These are phyloP conservation scores for Agapanthus africanus DNA, from an alignment of 106 monocot species.

Conservation along the genomic window DNA sequence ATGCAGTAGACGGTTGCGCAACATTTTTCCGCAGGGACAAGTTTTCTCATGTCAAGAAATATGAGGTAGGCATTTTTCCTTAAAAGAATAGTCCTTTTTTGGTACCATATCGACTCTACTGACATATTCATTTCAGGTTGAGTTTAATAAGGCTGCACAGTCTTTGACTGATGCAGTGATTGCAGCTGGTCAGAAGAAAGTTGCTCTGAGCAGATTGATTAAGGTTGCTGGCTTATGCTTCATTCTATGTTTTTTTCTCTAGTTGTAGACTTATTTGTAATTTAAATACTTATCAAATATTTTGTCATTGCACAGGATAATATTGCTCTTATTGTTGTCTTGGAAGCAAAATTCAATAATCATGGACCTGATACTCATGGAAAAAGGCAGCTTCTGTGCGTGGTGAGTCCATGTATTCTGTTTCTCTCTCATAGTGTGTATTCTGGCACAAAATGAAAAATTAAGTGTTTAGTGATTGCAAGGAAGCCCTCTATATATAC, in stretches of 20 bases:
- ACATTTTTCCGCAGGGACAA: constrained; percentile 90
- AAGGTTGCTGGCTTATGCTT: constrained; percentile 66
- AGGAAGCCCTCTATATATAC: no score
- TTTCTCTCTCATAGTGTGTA: no score
- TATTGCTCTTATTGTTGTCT: constrained; percentile 81
- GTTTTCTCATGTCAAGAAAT: constrained; percentile 97
- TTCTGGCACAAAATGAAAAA: no score
- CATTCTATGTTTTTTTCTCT: no score
- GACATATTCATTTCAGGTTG: constrained; percentile 68
- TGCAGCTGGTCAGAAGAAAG: constrained; percentile 56
- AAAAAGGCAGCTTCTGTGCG: constrained; percentile 92
- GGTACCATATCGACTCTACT: no score
- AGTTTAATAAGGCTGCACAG: constrained; percentile 96
- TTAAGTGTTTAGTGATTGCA: no score
- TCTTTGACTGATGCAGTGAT: constrained; percentile 82
- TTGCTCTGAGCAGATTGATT: constrained; percentile 63
- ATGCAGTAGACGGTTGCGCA: constrained; percentile 87
- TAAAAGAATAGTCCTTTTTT: no score
- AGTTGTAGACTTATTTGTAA: no score
- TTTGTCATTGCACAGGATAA: constrained; percentile 57
- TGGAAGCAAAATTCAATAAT: constrained; percentile 81
- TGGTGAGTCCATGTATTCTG: no score
- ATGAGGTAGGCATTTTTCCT: constrained; percentile 62
- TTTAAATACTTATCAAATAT: no score
- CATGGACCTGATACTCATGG: constrained; percentile 61